Evolutionary conservation across 305 asterid genomes (phyloP).

Genomic region (Petunia hybrid): DNA sequence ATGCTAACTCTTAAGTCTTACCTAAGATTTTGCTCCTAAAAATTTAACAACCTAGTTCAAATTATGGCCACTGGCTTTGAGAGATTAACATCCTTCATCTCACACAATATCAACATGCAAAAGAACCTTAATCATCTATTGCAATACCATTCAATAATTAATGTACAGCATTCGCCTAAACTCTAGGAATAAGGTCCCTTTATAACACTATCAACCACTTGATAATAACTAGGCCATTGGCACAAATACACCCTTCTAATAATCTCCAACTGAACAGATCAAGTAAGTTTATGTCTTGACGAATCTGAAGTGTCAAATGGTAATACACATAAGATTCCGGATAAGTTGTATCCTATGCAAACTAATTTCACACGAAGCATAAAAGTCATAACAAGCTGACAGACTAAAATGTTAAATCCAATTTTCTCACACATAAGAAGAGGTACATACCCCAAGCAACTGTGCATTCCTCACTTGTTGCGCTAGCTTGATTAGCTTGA

Average conservation of each 20-base stretch:
- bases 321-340: background rate
- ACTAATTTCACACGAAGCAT: background rate
- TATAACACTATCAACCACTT: background rate
- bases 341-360: background rate
- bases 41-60: background rate
- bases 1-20: background rate
- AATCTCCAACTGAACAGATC: slow-evolving; percentile 17
- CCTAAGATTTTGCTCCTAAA: background rate
- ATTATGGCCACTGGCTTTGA: background rate
- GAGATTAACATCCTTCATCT: background rate
- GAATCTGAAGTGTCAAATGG: background rate
- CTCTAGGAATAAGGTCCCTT: background rate
- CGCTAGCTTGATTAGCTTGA: slow-evolving; percentile 95
- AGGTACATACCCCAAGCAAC: slow-evolving; percentile 89
- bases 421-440: background rate
- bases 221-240: background rate
- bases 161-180: background rate
- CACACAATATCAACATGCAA: background rate
- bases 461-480: slow-evolving; percentile 93
- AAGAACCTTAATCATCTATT: background rate
- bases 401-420: background rate
- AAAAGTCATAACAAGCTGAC: background rate
- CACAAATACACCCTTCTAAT: background rate
- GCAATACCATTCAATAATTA: background rate
- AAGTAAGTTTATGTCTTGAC: background rate